Evolutionary conservation across 108 stramenopile genomes (phyloP), one percentile per base, ranked within the genome.

Genomic region (Nitzschia sp.): DNA sequence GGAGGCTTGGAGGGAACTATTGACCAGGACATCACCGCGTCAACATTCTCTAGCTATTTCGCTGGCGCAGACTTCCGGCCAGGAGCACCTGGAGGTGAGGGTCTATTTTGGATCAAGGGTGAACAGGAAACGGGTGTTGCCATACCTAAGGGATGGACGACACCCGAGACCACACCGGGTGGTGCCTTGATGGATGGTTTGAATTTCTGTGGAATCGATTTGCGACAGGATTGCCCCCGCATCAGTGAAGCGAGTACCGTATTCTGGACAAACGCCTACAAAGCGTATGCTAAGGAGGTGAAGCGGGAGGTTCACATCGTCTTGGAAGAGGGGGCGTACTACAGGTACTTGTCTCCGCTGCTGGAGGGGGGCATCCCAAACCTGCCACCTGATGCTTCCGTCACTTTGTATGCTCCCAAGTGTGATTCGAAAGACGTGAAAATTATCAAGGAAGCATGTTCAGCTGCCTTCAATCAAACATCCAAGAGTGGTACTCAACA

Each of bases 81-180:
- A 0, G 33, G 30, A 28, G 21, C 30, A 1, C 30, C 30, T 1
- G 13, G 13, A 6, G 13, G 13, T 41, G 31, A 29, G 17, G 57
- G 57, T 32, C 31, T 58, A 15, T 58, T 58, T 34, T 58, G 57
- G 57, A 13, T 58, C n/a, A 30, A 58, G 8, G 57, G 30, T 11
- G 6, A 8, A 26, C 1, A 34, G 11, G 0, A 34, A 11, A 32
- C 1, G 0, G 33, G 57, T 29, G 1, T 4, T 19, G 15, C 11
- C 16, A 6, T 34, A 11, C 57, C 57, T n/a, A 0, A 0, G 33
- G 57, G 33, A 28, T 58, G 57, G 57, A 31, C 13, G n/a, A 58
- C 29, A 19, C 57, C 57, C 1, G 57, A 58, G 32, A 58, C 32
- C 1, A 58, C 57, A n/a, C 57, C 57, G 13, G 57, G 57, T 34